Evolutionary conservation across 2,329 filamentous ascomycete genomes (phyloP), one percentile per base, ranked within the genome.

Genomic region (Leptographium wingfieldii): DNA sequence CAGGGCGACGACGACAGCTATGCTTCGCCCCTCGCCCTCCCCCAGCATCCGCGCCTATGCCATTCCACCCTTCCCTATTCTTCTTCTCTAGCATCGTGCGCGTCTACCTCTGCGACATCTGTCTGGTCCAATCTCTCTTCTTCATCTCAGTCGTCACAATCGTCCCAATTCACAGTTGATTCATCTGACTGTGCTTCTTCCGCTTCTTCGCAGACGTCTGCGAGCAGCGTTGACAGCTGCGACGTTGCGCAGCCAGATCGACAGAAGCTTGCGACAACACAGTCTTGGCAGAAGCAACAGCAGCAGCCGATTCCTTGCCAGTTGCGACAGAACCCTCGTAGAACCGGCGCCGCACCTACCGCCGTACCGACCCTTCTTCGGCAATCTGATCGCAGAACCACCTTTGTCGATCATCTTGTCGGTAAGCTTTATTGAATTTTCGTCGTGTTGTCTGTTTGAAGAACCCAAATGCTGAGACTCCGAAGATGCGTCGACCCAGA

Each of bases 341-440:
- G 80, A 63, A 82, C 79, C 57, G 78, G 75, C 61, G 76, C 61
- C 78, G 80, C 67, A 73, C 82, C 65, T 81, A 81, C 67, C 80
- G 81, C 67, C 87, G 88, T 67, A 90, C 92, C 62, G 56, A 76
- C 86, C 61, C 81, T 96, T 65, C 80, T 92, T 64, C 87, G 92
- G 68, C 92, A 96, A 77, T 84, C 85, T 69, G 91, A 96, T 75
- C 88, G 92, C 71, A 96, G 96, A 79, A 83, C 90, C 71, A 92
- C 88, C 74, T 96, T 97, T 71, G 92, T 97, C 74, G 92, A 96
- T 74, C 94, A 86, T 73, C 89, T 96, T 73, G 92, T 96, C 78
- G 92, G 92, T 96, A 90, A 90, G 92, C 35, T 58, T 1, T 49
- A 35, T 40, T 40, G 38, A 40, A 16, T 16, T 27, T 27, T 1